These are phyloP conservation scores for Fraxinus excelsior DNA, from an alignment of 257 asterid species.

Conservation along the genomic window DNA sequence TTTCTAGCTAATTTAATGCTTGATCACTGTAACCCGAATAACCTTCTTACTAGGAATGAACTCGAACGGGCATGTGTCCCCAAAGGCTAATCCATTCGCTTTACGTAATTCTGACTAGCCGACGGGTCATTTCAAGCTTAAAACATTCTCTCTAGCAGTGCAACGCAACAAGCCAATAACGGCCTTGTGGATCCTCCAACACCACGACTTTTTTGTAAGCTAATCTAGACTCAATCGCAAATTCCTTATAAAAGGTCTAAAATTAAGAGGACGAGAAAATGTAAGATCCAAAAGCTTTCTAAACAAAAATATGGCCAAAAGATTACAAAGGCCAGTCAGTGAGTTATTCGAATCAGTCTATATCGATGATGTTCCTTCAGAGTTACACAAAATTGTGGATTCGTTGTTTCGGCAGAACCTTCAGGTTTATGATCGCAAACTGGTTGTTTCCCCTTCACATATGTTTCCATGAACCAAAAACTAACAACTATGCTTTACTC, in stretches of 20 bases:
- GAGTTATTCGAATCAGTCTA: constrained; percentile 20
- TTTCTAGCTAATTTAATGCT: background rate
- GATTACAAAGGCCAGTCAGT: background rate
- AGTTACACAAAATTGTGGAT: too few relatives aligned
- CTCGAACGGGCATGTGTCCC: constrained; percentile 23
- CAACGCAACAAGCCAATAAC: constrained; percentile 16
- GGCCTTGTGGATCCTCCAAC: constrained; percentile 17
- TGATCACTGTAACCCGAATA: constrained; percentile 19
- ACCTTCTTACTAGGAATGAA: constrained; percentile 21
- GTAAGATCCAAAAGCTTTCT: too few relatives aligned
- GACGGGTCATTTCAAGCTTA: background rate
- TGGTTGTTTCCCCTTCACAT: too few relatives aligned
- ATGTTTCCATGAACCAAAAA: too few relatives aligned
- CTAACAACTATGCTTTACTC: too few relatives aligned
- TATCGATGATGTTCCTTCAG: background rate
- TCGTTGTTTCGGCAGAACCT: too few relatives aligned
- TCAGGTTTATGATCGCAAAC: too few relatives aligned
- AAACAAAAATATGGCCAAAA: background rate
- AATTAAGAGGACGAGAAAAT: background rate
- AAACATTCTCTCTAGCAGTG: background rate
- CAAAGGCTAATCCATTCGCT: constrained; percentile 6
- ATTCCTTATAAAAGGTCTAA: constrained; percentile 12
- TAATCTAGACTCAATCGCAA: constrained; percentile 20
- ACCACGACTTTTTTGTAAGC: background rate
- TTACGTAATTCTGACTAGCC: constrained; percentile 32